Percentiles rank a stretch among this genome's conserved stretches.
phyloP scores from a whole-genome alignment of 108 stramenopile species.

The Fragilaria crotonensis region DNA sequence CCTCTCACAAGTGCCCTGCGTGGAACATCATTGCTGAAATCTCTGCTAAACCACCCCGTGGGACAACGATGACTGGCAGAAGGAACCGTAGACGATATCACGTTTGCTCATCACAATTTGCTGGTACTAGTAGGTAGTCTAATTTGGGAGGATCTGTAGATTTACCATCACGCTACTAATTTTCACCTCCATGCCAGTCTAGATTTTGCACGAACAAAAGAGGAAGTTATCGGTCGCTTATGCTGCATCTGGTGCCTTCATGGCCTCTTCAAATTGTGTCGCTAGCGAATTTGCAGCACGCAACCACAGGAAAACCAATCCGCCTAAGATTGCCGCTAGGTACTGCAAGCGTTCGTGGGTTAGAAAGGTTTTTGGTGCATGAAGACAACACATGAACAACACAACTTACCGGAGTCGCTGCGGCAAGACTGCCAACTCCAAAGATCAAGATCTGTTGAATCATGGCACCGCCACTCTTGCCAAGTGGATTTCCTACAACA shows the following conservation, averaged over 20 bases:
- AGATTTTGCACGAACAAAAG: no score
- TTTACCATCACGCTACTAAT: no score
- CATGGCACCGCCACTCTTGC: slow-evolving; percentile 94
- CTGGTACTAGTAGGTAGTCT: no score
- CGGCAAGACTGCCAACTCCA: slow-evolving; percentile 82
- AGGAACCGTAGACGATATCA: no score
- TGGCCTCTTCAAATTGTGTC: slow-evolving; percentile 76
- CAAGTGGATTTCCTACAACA: slow-evolving; percentile 95
- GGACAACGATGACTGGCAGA: slow-evolving; percentile 93
- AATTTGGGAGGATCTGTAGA: no score
- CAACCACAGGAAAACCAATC: slow-evolving; percentile 70
- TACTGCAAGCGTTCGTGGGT: no score
- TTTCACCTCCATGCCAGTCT: no score
- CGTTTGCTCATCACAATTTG: no score
- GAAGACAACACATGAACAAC: neutral
- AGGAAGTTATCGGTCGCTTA: no score
- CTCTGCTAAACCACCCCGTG: slow-evolving; percentile 88
- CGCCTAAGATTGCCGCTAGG: slow-evolving; percentile 69
- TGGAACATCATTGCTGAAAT: slow-evolving; percentile 89
- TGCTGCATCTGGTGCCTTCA: slow-evolving; percentile 24
- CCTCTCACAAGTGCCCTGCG: slow-evolving; percentile 93
- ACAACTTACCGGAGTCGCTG: slow-evolving; percentile 68
- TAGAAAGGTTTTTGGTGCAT: no score
- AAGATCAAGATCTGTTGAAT: slow-evolving; percentile 92
- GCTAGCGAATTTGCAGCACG: slow-evolving; percentile 67